Evolutionary conservation across 2,329 filamentous ascomycete genomes (phyloP).

Genomic region (Aspergillus brasiliensis): DNA sequence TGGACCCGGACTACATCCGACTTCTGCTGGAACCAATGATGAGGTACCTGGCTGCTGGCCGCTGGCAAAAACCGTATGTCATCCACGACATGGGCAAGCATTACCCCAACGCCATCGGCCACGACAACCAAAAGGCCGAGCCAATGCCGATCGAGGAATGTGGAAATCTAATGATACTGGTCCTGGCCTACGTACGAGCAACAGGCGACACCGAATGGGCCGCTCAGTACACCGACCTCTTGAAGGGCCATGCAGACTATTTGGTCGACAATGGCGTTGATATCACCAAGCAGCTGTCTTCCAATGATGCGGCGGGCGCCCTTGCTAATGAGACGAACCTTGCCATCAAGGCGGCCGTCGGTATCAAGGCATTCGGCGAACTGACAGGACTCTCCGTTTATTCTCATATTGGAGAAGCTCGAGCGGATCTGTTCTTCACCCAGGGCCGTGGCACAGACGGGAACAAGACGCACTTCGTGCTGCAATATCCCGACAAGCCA

Average conservation of each 20-base stretch:
- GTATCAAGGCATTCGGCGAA: constrained; percentile 48
- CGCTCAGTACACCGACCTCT: constrained; percentile 35
- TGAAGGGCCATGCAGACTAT: constrained; percentile 46
- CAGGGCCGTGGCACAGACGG: constrained; percentile 39
- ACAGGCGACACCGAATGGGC: constrained; percentile 44
- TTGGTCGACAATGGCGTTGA: constrained; percentile 43
- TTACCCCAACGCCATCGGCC: constrained; percentile 46
- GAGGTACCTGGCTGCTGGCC: constrained; percentile 43
- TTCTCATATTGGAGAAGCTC: constrained; percentile 36
- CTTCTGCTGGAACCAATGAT: constrained; percentile 49
- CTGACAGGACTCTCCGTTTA: constrained; percentile 42
- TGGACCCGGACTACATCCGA: constrained; percentile 47
- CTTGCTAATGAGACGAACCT: constrained; percentile 50
- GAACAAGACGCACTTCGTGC: constrained; percentile 42
- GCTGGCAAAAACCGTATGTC: constrained; percentile 41
- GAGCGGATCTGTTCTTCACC: constrained; percentile 39
- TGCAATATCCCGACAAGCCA: constrained; percentile 41
- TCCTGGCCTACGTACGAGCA: constrained; percentile 41
- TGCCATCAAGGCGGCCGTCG: constrained; percentile 51
- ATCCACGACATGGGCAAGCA: constrained; percentile 47
- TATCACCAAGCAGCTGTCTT: constrained; percentile 44
- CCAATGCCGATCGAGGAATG: constrained; percentile 48
- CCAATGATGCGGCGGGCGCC: constrained; percentile 46
- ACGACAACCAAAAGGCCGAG: constrained; percentile 43
- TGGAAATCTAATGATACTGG: constrained; percentile 44